These are phyloP conservation scores for Pyricularia grisea DNA, from an alignment of 2,329 filamentous ascomycete genomes.

Conservation along the genomic window DNA sequence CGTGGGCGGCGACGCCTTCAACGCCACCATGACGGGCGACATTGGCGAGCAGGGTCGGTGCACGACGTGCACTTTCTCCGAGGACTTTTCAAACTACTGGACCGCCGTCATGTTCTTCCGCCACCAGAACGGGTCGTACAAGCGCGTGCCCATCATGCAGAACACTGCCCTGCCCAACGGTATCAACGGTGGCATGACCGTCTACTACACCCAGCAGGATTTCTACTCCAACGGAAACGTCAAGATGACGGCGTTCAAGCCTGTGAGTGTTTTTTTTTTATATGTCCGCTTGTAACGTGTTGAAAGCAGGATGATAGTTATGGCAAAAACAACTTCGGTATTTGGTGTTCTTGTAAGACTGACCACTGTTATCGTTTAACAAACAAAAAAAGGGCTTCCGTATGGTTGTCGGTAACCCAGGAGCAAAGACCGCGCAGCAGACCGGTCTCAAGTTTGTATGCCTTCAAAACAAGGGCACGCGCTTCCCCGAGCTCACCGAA, in stretches of 20 bases:
- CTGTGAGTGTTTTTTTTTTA: conserved; percentile 19
- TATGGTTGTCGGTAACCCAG: conserved; percentile 29
- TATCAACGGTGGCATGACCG: conserved; percentile 23
- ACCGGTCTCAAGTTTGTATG: conserved; percentile 30
- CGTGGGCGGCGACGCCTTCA: conserved; percentile 15
- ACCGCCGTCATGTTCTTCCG: conserved; percentile 18
- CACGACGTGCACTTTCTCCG: conserved; percentile 22
- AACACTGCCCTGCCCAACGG: conserved; percentile 15
- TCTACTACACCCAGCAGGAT: conserved; percentile 29
- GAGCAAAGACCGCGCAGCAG: conserved; percentile 20
- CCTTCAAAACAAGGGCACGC: conserved; percentile 26
- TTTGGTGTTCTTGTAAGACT: no score
- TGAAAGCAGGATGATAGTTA: no score
- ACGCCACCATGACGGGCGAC: conserved; percentile 17
- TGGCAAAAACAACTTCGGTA: no score
- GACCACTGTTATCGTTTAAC: no score
- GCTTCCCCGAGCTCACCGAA: conserved; percentile 27
- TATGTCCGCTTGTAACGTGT: no score
- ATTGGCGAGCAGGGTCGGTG: conserved; percentile 19
- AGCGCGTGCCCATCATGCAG: conserved; percentile 22
- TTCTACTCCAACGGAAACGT: conserved; percentile 22
- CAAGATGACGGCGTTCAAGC: conserved; percentile 29
- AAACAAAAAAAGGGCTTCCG: conserved; percentile 25
- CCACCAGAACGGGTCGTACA: conserved; percentile 14
- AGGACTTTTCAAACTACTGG: conserved; percentile 25